phyloP scores from a whole-genome alignment of 2,329 filamentous ascomycete species.

The Coniochaeta sp. region DNA sequence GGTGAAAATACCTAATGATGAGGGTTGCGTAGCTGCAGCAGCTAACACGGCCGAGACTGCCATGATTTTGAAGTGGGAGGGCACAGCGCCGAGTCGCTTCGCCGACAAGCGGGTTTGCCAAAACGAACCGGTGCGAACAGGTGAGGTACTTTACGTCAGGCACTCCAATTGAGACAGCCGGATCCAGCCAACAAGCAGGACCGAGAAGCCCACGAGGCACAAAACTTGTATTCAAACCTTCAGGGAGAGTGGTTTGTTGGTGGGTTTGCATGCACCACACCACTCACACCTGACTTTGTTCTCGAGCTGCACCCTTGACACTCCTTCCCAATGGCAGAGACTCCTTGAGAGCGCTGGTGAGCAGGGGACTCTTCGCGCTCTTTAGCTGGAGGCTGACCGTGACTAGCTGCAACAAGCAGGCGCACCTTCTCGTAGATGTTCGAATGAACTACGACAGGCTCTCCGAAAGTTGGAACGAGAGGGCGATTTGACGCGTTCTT shows the following conservation, averaged over 20 bases:
- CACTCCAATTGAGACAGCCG: background rate
- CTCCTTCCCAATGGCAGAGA: background rate
- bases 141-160: background rate
- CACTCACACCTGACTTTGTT: background rate
- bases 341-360: background rate
- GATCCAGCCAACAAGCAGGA: background rate
- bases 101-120: background rate
- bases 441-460: background rate
- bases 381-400: background rate
- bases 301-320: background rate
- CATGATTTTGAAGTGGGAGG: conserved; percentile 13
- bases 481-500: background rate
- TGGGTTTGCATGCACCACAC: background rate
- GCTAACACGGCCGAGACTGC: conserved; percentile 19
- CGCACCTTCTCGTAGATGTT: background rate
- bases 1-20: conserved; percentile 21
- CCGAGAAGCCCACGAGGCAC: background rate
- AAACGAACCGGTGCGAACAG: background rate
- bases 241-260: background rate
- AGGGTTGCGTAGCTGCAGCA: conserved; percentile 20
- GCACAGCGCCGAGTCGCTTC: background rate
- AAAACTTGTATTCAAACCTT: background rate
- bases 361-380: background rate
- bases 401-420: background rate
- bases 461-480: background rate